These are phyloP conservation scores for Penicillium sclerotiorum DNA, from an alignment of 2,329 filamentous ascomycete genomes.

Conservation along the genomic window DNA sequence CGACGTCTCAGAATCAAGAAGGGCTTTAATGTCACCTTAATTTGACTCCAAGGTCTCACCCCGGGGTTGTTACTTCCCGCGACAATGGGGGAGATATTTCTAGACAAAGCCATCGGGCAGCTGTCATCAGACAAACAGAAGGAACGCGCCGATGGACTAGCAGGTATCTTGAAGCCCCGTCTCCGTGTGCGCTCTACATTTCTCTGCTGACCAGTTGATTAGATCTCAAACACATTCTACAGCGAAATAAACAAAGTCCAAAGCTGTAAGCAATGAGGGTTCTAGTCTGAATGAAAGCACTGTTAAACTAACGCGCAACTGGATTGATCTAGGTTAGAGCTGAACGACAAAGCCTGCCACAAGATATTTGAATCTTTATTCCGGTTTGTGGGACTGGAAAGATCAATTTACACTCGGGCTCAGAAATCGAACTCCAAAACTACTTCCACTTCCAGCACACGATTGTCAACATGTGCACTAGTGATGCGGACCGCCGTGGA, in stretches of 20 bases:
- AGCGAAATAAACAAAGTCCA: slow-evolving; percentile 51
- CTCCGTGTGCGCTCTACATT: too few relatives aligned
- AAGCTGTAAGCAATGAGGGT: slow-evolving; percentile 35
- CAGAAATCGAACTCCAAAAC: slow-evolving; percentile 56
- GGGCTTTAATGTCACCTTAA: too few relatives aligned
- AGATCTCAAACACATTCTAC: slow-evolving; percentile 60
- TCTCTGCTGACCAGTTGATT: slow-evolving; percentile 20
- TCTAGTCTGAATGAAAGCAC: background rate
- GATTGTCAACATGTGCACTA: slow-evolving; percentile 69
- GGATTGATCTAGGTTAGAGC: slow-evolving; percentile 31
- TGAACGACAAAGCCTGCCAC: slow-evolving; percentile 79
- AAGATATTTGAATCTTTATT: slow-evolving; percentile 81
- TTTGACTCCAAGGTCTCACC: background rate
- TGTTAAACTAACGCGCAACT: slow-evolving; percentile 2
- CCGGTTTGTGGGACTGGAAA: slow-evolving; percentile 69
- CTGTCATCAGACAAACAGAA: slow-evolving; percentile 47
- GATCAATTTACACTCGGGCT: slow-evolving; percentile 62
- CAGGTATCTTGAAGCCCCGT: slow-evolving; percentile 44
- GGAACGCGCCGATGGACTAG: slow-evolving; percentile 55
- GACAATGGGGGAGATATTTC: slow-evolving; percentile 47
- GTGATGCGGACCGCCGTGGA: slow-evolving; percentile 73
- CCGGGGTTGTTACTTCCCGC: background rate
- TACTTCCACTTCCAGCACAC: slow-evolving; percentile 53
- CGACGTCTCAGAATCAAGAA: too few relatives aligned
- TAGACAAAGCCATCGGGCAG: slow-evolving; percentile 45